These are phyloP conservation scores for Elsinoe arachidis DNA, from an alignment of 2,329 filamentous ascomycete genomes.

Conservation along the genomic window DNA sequence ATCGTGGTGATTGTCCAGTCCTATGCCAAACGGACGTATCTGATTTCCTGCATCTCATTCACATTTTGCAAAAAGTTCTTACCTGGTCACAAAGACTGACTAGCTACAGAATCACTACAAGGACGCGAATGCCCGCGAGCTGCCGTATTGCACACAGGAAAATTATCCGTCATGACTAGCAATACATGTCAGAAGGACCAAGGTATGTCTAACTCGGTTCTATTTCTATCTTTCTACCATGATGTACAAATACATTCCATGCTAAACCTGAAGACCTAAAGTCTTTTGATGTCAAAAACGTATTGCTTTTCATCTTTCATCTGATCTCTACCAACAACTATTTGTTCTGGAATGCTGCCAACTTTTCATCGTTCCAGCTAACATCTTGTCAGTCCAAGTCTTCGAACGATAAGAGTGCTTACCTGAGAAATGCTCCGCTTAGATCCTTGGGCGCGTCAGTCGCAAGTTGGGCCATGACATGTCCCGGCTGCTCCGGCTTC, in stretches of 20 bases:
- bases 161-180: too few relatives aligned
- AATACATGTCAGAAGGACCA: too few relatives aligned
- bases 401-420: slow-evolving; percentile 17
- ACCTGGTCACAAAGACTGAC: background rate
- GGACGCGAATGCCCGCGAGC: too few relatives aligned
- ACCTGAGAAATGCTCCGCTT: slow-evolving; percentile 69
- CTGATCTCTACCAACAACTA: slow-evolving; percentile 43
- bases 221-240: slow-evolving; percentile 33
- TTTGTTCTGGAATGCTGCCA: slow-evolving; percentile 46
- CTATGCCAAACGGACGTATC: slow-evolving; percentile 49
- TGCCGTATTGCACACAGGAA: too few relatives aligned
- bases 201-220: background rate
- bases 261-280: slow-evolving; percentile 61
- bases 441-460: slow-evolving; percentile 56
- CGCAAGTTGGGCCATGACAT: slow-evolving; percentile 75
- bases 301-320: slow-evolving; percentile 78
- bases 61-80: slow-evolving; percentile 10
- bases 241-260: slow-evolving; percentile 66
- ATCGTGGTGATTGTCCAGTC: slow-evolving; percentile 53
- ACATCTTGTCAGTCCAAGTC: slow-evolving; percentile 7
- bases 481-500: slow-evolving; percentile 72
- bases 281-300: slow-evolving; percentile 56
- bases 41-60: slow-evolving; percentile 14
- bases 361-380: slow-evolving; percentile 47
- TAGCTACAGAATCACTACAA: too few relatives aligned